Base-by-base conservation (phyloP, 2,329 filamentous ascomycete genomes). In the Fonsecaea erecta region DNA sequence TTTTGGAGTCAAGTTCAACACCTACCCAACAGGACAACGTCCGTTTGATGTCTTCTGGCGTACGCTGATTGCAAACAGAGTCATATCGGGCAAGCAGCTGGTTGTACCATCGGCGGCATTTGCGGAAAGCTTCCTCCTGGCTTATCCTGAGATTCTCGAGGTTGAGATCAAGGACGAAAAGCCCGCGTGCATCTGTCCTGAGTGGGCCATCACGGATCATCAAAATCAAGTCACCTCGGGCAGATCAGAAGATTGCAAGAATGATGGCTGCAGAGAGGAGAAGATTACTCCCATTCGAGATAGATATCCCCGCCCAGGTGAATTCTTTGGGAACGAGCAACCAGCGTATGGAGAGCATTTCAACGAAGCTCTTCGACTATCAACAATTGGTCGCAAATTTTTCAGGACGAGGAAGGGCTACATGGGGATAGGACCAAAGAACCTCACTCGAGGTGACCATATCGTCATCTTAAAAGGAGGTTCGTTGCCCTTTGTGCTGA, bases 371-470 rank as follows among this genome's bases (percentile, higher is more conserved):
- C 43, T 48, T 48, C 43, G 43, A 12, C 43, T 5, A 26, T 24
- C 43, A 24, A 16, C 21, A 14, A 24, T 48, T 12, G 52, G 52
- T 3, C 26, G 52, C 11, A 14, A 28, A 34, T 53, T 53, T 53
- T 53, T 53, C 9, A 34, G 26, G 26, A 53, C 52, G 7, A n/a
- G 1, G 26, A 53, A 53, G 12, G 52, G 26, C 26, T 53, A 53
- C 14, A 53, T 53, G 52, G 52, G 52, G 1, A 53, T 53, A 21
- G 52, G 52, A 3, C 52, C 52, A 26, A 30, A 53, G 30, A 53
- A 53, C 34, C 26, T 53, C 18, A 30, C 26, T 8, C 21, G 18
- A 53, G 52, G 52, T 7, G 52, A 53, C n/a, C 26, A 30, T 21
- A 21, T 53, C 9, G 52, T 53, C 52, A 53, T 53, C 2, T 18